Evolutionary conservation across 805 yeast species (phyloP).

Genomic region (Candida odintsovae): DNA sequence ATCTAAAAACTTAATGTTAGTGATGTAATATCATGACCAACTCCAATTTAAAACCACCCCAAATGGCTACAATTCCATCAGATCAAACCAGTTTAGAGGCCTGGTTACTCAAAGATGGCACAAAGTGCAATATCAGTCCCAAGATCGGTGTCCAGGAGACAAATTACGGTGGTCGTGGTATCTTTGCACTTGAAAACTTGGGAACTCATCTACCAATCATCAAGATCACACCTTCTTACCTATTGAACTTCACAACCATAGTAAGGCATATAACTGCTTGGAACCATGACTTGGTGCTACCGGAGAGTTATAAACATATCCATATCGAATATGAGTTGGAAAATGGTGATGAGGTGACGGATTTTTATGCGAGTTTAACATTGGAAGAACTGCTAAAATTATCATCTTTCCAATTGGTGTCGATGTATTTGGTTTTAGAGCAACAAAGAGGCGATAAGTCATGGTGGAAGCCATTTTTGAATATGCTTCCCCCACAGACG

Average conservation of each 20-base stretch:
- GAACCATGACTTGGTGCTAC: conserved; percentile 18
- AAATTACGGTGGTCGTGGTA: conserved; percentile 56
- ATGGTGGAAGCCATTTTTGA: conserved; percentile 66
- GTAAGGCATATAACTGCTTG: conserved; percentile 36
- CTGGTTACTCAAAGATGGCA: conserved; percentile 1
- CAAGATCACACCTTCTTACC: conserved; percentile 49
- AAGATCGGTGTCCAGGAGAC: conserved; percentile 23
- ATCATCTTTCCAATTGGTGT: conserved; percentile 55
- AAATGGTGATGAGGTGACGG: conserved; percentile 13
- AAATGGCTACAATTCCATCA: not conserved
- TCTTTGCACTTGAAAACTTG: conserved; percentile 39
- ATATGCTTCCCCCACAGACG: conserved; percentile 49
- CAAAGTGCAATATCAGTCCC: not conserved
- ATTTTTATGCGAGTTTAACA: conserved; percentile 12
- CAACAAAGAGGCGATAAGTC: conserved; percentile 32
- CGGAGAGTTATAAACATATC: conserved; percentile 7
- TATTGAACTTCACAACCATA: conserved; percentile 54
- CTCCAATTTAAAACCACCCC: not conserved
- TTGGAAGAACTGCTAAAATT: conserved; percentile 33
- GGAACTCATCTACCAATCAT: conserved; percentile 39
- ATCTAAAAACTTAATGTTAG: too few species aligned
- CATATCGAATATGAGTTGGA: conserved; percentile 7
- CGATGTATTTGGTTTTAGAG: conserved; percentile 46
- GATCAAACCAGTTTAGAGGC: conserved; percentile 2
- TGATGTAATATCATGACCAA: too few species aligned